Conservation (phyloP, 202 grass and related monocot species). For the Alloteropsis angusta region DNA sequence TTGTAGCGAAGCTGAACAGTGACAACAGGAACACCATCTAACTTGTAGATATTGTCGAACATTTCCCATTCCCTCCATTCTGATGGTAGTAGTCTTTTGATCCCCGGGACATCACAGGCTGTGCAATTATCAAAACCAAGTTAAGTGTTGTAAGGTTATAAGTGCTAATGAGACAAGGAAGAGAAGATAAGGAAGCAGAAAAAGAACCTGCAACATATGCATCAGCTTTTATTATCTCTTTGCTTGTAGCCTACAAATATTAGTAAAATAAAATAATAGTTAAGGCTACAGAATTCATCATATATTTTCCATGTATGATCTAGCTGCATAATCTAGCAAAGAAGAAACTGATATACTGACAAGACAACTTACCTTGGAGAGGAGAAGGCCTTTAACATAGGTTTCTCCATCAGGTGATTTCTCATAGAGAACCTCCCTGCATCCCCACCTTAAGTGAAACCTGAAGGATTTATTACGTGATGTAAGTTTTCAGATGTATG, state of each 20-base stretch:
- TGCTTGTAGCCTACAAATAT: conserved; percentile 66
- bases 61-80: conserved; percentile 90
- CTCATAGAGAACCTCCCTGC: conserved; percentile 81
- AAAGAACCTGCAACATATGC: conserved; percentile 88
- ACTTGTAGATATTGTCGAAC: conserved; percentile 93
- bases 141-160: conserved; percentile 9
- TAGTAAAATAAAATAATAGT: not conserved
- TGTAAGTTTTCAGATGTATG: conserved; percentile 9
- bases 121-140: conserved; percentile 17
- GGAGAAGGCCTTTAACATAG: conserved; percentile 74
- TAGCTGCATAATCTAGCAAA: conserved; percentile 2
- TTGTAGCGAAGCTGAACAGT: conserved; percentile 98
- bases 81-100: conserved; percentile 84
- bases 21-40: conserved; percentile 96
- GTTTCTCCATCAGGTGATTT: conserved; percentile 56
- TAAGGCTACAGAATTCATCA: not conserved
- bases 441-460: conserved; percentile 97
- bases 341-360: not conserved
- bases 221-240: conserved; percentile 78
- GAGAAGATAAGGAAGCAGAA: not conserved
- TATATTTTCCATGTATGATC: not conserved
- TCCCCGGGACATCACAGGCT: conserved; percentile 94
- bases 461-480: conserved; percentile 32
- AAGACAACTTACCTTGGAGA: conserved; percentile 54
- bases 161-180: not conserved